Evolutionary conservation across 148 eudicot genomes (phyloP).

Genomic region (Silene conica): DNA sequence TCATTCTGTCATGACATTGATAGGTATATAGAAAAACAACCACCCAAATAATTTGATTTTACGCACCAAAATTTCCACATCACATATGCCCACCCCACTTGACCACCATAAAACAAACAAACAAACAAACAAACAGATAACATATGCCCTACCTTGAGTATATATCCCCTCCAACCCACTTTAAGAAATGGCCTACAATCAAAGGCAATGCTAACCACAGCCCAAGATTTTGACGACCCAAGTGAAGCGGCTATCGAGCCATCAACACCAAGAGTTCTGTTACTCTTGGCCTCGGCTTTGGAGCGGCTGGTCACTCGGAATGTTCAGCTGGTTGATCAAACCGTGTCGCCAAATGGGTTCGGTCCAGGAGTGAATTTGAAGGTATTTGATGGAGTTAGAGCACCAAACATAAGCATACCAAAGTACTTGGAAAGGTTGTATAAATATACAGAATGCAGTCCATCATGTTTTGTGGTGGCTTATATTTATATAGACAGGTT

Average conservation of each 20-base stretch:
- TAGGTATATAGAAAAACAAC: background rate
- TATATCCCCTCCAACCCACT: background rate
- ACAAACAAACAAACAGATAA: background rate
- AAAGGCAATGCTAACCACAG: background rate
- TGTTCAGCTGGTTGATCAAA: constrained; percentile 33
- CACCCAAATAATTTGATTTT: background rate
- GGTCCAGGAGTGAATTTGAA: constrained; percentile 48
- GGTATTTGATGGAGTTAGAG: constrained; percentile 71
- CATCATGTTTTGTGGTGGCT: constrained; percentile 88
- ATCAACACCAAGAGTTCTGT: constrained; percentile 54
- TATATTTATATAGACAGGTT: constrained; percentile 81
- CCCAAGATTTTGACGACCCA: background rate
- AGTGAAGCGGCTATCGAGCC: constrained; percentile 10
- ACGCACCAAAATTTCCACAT: background rate
- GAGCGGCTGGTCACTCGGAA: constrained; percentile 74
- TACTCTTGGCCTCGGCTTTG: constrained; percentile 50
- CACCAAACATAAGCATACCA: constrained; percentile 65
- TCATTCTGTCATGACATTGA: background rate
- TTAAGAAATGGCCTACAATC: background rate
- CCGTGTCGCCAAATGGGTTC: background rate
- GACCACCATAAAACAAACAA: constrained; percentile 9
- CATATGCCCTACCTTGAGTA: background rate
- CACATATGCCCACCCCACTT: constrained; percentile 12
- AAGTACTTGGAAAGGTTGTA: constrained; percentile 87
- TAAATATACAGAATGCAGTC: constrained; percentile 83